Evolutionary conservation across 129 eudicot species (phyloP).

Genomic region (Flaveria sonorensis): DNA sequence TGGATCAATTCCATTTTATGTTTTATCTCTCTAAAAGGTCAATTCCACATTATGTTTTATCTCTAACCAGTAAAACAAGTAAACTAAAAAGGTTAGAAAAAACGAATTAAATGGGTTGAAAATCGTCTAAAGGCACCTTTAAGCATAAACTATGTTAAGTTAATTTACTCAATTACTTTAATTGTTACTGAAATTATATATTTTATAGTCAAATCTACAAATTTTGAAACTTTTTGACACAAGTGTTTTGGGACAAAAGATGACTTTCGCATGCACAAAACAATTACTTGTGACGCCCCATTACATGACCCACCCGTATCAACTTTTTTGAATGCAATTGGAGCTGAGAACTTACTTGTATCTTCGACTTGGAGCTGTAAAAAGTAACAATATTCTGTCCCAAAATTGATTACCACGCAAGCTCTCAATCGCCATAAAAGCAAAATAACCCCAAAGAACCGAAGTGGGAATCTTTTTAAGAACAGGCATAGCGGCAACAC

Average conservation of each 20-base stretch:
- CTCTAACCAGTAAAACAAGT: neutral
- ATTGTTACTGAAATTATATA: neutral
- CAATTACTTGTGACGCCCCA: neutral
- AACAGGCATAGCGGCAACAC: constrained; percentile 94
- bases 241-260: neutral
- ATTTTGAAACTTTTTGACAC: neutral
- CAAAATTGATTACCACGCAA: constrained; percentile 97
- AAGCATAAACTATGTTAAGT: neutral
- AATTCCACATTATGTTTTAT: neutral
- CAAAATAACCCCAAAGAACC: constrained; percentile 98
- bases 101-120: neutral
- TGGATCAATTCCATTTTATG: neutral
- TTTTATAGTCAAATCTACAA: neutral
- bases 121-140: neutral
- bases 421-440: constrained; percentile 99
- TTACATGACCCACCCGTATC: constrained; percentile 8
- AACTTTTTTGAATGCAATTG: neutral
- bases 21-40: neutral
- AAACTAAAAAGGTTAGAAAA: neutral
- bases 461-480: constrained; percentile 90
- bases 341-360: constrained; percentile 62
- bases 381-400: constrained; percentile 87
- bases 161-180: neutral
- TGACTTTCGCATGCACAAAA: neutral
- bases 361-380: constrained; percentile 98